Percentiles rank a stretch among this genome's conserved stretches.
These are phyloP conservation scores for Talaromyces wortmannii DNA, from an alignment of 495 filamentous ascomycete species.

Conservation along the genomic window DNA sequence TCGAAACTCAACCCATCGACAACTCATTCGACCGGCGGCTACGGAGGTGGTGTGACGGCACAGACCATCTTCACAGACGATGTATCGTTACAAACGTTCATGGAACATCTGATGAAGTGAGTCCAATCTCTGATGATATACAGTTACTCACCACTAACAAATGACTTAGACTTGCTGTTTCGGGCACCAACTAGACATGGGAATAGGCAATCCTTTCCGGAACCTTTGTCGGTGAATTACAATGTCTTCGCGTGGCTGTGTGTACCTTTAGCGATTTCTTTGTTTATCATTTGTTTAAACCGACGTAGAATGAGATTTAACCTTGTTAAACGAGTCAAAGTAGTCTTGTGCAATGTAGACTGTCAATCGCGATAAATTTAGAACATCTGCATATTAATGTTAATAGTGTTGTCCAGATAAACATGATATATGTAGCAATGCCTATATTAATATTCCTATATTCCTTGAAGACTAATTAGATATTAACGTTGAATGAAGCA, in stretches of 20 bases:
- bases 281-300: constrained; percentile 17
- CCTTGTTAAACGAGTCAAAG: background rate
- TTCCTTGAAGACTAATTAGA: background rate
- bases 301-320: constrained; percentile 25
- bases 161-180: constrained; percentile 49
- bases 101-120: constrained; percentile 99
- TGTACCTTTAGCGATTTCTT: constrained; percentile 45
- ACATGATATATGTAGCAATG: background rate
- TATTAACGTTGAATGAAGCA: background rate
- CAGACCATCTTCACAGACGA: constrained; percentile 99
- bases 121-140: constrained; percentile 16
- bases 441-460: background rate
- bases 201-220: constrained; percentile 21
- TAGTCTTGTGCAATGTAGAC: too few relatives aligned
- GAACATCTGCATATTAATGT: background rate
- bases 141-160: constrained; percentile 19
- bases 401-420: background rate
- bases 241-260: constrained; percentile 10
- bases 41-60: constrained; percentile 84
- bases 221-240: constrained; percentile 21
- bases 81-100: constrained; percentile 96
- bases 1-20: constrained; percentile 98
- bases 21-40: constrained; percentile 90
- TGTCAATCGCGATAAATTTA: background rate
- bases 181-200: constrained; percentile 50